These are phyloP conservation scores for Aspergillus latus DNA, from an alignment of 2,329 filamentous ascomycete species.

Conservation along the genomic window DNA sequence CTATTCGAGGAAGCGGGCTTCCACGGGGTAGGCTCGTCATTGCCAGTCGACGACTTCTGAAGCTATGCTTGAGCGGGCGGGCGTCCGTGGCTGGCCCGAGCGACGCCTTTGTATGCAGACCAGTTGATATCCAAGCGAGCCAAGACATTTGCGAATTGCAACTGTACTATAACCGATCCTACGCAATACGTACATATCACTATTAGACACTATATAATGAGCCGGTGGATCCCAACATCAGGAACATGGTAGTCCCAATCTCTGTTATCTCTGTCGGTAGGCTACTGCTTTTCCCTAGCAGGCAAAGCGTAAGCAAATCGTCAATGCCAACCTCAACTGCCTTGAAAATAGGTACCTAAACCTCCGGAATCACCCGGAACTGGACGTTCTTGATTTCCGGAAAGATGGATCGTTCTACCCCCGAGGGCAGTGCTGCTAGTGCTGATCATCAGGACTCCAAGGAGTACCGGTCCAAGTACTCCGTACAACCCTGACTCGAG, in stretches of 20 bases:
- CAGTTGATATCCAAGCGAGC: neutral
- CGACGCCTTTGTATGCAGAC: neutral
- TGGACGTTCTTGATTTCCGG: neutral
- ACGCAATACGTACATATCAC: neutral
- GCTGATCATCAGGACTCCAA: neutral
- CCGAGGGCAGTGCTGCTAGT: neutral
- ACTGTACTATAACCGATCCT: neutral
- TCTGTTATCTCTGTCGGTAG: too few relatives aligned
- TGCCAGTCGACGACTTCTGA: neutral
- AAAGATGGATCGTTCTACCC: neutral
- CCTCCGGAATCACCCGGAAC: neutral
- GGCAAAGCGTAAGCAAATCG: too few relatives aligned
- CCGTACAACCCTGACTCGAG: neutral
- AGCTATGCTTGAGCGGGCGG: neutral
- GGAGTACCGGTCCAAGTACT: neutral
- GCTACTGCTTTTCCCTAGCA: too few relatives aligned
- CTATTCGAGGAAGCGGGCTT: conserved; percentile 76
- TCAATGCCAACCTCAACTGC: too few relatives aligned
- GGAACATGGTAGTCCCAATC: too few relatives aligned
- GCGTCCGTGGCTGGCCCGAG: conserved; percentile 3
- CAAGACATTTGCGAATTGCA: neutral
- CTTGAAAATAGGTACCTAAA: too few relatives aligned
- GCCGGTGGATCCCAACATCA: neutral
- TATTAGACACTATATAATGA: neutral
- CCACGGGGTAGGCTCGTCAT: conserved; percentile 1